Conservation (phyloP, 2,329 filamentous ascomycete genomes). For the Paraphoma chrysanthemicola region DNA sequence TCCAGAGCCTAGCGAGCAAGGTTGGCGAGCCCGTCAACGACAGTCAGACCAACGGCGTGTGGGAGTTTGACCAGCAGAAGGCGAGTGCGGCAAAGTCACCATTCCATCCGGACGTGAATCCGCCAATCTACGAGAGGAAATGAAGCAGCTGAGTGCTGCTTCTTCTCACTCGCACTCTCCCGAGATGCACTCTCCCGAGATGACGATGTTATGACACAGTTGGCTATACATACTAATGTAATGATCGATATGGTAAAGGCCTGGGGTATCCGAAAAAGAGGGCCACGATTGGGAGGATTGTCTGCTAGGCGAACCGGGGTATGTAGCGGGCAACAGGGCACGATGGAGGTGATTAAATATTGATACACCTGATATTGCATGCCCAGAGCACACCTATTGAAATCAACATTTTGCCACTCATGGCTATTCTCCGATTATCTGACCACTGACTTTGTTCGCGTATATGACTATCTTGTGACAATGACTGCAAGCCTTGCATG, state of each 20-base stretch:
- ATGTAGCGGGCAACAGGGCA: too few species aligned
- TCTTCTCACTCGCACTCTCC: background rate
- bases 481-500: too few species aligned
- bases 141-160: background rate
- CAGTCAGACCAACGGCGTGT: constrained; percentile 73
- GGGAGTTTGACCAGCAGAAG: constrained; percentile 69
- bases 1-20: constrained; percentile 55
- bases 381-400: too few species aligned
- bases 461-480: too few species aligned
- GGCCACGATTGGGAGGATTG: background rate
- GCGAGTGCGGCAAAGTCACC: constrained; percentile 42
- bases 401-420: too few species aligned
- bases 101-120: constrained; percentile 35
- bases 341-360: too few species aligned
- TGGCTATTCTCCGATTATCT: too few species aligned
- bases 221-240: constrained; percentile 4
- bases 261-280: constrained; percentile 3
- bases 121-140: constrained; percentile 32
- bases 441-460: too few species aligned
- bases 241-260: background rate
- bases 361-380: too few species aligned
- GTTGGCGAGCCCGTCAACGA: constrained; percentile 61
- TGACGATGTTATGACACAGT: constrained; percentile 4
- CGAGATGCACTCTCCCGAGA: background rate
- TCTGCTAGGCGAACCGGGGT: background rate